Evolutionary conservation across 139 green algal genomes (phyloP), one percentile per base, ranked within the genome.

Genomic region (Chlamydomonas sp.): DNA sequence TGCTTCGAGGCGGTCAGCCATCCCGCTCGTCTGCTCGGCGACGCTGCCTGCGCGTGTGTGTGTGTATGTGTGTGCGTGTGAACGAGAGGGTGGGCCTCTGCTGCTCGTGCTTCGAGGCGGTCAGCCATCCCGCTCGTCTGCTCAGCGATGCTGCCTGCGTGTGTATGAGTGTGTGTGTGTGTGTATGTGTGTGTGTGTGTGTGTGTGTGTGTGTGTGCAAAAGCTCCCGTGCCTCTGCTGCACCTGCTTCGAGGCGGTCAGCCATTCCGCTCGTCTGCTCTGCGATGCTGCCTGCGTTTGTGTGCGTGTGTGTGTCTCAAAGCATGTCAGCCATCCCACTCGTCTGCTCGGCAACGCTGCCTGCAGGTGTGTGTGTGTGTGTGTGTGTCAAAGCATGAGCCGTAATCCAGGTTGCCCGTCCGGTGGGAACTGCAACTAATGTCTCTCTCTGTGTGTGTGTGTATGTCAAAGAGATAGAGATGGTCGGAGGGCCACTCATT

Each of bases 181-280:
- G 43, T 54, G 43, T 54, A 20, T 54, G 43, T 54, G 43, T 54
- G 43, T 54, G 43, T 54, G 43, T 54, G 43, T 20, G 43, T 13
- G 43, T 54, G 43, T 13, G 43, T 35, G 13, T 16, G 22, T 16
- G 13, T 16, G 22, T 63, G 54, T 63, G 13, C 57, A 89, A 90
- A 8, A 97, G 86, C 62, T 96, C 83, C 76, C 96, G 87, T 47
- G 97, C 92, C 24, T 85, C 68, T 35, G 90, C 74, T 29, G 88
- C 76, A 28, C 88, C 82, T 54, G 76, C 68, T 47, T 88, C 76
- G 60, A 97, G 83, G 71, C 89, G 93, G 38, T 73, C 69, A 77
- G 96, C 94, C 2, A 97, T 85, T 0, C 68, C 71, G 2, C 85
- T 75, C 58, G 87, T 93, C 26, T 80, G 78, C 2, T 83, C 74